Base-by-base conservation (phyloP, 768 basidiomycete species). In the Naganishia vaughanmartiniae region DNA sequence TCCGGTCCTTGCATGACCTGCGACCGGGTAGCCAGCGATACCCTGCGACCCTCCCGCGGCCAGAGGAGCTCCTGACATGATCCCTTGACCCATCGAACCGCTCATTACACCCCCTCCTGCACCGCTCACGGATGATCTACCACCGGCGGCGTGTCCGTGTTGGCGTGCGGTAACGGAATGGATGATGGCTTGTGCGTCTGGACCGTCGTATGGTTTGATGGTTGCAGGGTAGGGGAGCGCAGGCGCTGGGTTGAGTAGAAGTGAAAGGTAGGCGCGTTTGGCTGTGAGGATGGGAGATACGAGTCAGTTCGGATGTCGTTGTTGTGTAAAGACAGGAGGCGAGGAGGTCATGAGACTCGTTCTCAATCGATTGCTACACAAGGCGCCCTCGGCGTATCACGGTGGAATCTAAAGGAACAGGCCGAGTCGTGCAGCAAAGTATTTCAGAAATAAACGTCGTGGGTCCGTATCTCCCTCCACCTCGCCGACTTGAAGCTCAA, bases 241-340 rank as follows among this genome's bases (percentile, higher is more conserved):
- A 0, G 75, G 14, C 54, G 90, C 92, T 71, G 89, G 93, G 78
- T 87, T 88, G 31, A 90, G 92, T 77, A 98, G 85, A 51, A 92
- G 89, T 69, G 89, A 87, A 46, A 99, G 89, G 84, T 97, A 99
- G 69, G 93, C 93, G 75, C 91, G 89, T 83, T 97, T 97, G 72
- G 93, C 93, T 94, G 83, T 42, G 15, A 42, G 42, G 34, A 24
- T 4, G 53, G 39, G 46, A 63, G 28, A 53, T 28, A 42, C 21
- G 34, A 36, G 11, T 57, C n/a, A 26, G 46, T 34, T 51, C n/a
- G 17, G 48, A 14, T 28, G 34, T 66, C 55, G 34, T 21, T 5
- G 2, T 42, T 33, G 17, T 21, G 17, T 48, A 51, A 0, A 15
- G 42, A 42, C 17, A 42, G 42, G 42, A 42, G 42, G 42, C 42